Evolutionary conservation across 129 eudicot genomes (phyloP).

Genomic region (Helichrysum umbraculigerum): DNA sequence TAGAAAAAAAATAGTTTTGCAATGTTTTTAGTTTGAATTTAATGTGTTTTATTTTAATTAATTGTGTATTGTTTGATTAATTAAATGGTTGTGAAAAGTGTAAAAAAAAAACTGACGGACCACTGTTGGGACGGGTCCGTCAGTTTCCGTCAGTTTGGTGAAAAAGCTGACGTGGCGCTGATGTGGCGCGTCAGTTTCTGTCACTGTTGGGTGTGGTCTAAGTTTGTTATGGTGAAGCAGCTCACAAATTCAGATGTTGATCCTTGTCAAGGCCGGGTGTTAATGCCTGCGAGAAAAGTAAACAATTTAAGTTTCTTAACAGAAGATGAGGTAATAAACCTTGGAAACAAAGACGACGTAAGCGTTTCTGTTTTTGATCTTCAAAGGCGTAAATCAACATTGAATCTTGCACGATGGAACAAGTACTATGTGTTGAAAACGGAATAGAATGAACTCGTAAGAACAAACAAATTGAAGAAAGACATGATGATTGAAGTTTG

Average conservation of each 20-base stretch:
- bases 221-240: neutral
- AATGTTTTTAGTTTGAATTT: too few relatives aligned
- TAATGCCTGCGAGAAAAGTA: neutral
- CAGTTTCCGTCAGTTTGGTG: too few relatives aligned
- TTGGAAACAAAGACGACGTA: neutral
- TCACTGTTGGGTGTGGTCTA: too few relatives aligned
- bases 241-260: neutral
- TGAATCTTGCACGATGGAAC: slow-evolving; percentile 1
- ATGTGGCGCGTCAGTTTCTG: too few relatives aligned
- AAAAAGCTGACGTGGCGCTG: too few relatives aligned
- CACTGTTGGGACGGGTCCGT: too few relatives aligned
- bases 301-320: neutral
- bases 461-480: neutral
- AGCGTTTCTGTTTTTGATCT: neutral
- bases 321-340: neutral
- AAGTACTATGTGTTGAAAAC: neutral
- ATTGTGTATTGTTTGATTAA: too few relatives aligned
- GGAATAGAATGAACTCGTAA: neutral
- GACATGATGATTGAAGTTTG: neutral
- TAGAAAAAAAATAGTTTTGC: too few relatives aligned
- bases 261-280: neutral
- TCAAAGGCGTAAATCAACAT: neutral
- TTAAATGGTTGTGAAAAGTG: too few relatives aligned
- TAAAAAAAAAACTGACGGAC: too few relatives aligned
- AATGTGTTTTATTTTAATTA: too few relatives aligned